Conservation (phyloP, 169 alveolate species). For the Babesia ovata region DNA sequence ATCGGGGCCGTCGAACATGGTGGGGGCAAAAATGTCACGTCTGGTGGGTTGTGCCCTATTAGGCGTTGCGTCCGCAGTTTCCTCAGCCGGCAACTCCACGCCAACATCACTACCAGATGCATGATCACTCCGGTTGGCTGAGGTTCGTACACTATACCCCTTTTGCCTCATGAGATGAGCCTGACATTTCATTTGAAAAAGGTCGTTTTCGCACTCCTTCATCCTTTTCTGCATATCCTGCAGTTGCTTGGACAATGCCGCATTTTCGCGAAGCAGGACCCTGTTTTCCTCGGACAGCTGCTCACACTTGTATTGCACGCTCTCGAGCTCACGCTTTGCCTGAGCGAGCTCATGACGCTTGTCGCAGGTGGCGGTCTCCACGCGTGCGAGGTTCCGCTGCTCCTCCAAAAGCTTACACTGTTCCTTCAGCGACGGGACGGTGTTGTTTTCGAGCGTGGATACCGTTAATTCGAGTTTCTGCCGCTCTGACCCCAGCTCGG, state of each 20-base stretch:
- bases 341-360: conserved; percentile 58
- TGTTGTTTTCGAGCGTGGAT: conserved; percentile 30
- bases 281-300: conserved; percentile 38
- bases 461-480: conserved; percentile 18
- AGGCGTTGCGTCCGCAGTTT: neutral
- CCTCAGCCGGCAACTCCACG: neutral
- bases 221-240: conserved; percentile 8
- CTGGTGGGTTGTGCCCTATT: conserved; percentile 11
- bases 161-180: conserved; percentile 30
- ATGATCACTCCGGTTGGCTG: too few relatives aligned
- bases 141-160: neutral
- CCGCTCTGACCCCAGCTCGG: conserved; percentile 34
- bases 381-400: conserved; percentile 45
- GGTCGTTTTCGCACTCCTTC: conserved; percentile 59
- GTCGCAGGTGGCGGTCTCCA: conserved; percentile 49
- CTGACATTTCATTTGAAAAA: conserved; percentile 50
- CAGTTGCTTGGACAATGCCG: conserved; percentile 39
- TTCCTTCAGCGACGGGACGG: conserved; percentile 54
- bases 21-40: conserved; percentile 62
- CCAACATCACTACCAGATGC: too few relatives aligned
- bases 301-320: conserved; percentile 32
- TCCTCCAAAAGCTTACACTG: conserved; percentile 43
- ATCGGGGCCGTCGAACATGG: conserved; percentile 68
- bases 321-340: conserved; percentile 36
- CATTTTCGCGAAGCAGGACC: conserved; percentile 44